Percentiles rank a stretch among this genome's conserved stretches.
Evolutionary conservation across 176 grass and related monocot species (phyloP).

Genomic region (Poa annua): DNA sequence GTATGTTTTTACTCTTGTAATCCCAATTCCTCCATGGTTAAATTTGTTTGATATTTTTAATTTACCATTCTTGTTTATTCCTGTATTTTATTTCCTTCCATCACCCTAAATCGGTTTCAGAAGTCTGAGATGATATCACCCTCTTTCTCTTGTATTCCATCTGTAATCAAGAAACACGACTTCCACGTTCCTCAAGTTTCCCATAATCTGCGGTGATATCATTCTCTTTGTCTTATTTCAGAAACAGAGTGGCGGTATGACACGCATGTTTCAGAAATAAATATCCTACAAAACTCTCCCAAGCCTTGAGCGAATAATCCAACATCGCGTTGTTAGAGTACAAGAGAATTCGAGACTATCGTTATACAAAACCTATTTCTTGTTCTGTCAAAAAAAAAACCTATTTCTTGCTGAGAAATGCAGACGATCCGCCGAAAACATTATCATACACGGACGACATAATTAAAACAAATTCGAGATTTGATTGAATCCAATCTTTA

Average conservation of each 20-base stretch:
- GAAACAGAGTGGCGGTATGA: background rate
- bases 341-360: background rate
- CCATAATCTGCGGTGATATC: background rate
- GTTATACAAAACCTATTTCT: background rate
- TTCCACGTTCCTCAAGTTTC: background rate
- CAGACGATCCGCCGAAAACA: too few species aligned
- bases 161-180: background rate
- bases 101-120: background rate
- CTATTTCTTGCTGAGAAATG: background rate
- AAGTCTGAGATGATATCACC: background rate
- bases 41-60: background rate
- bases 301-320: background rate
- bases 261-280: background rate
- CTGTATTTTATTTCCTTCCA: background rate
- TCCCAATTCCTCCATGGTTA: background rate
- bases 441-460: background rate
- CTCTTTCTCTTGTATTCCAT: background rate
- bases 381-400: too few species aligned
- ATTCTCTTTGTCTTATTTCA: too few species aligned
- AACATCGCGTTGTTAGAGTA: background rate
- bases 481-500: constrained; percentile 29
- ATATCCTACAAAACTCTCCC: too few species aligned
- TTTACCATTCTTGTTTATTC: background rate
- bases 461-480: background rate
- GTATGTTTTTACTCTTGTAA: background rate